Base-by-base conservation (phyloP, 2,329 filamentous ascomycete genomes). In the Hypomyces perniciosus region DNA sequence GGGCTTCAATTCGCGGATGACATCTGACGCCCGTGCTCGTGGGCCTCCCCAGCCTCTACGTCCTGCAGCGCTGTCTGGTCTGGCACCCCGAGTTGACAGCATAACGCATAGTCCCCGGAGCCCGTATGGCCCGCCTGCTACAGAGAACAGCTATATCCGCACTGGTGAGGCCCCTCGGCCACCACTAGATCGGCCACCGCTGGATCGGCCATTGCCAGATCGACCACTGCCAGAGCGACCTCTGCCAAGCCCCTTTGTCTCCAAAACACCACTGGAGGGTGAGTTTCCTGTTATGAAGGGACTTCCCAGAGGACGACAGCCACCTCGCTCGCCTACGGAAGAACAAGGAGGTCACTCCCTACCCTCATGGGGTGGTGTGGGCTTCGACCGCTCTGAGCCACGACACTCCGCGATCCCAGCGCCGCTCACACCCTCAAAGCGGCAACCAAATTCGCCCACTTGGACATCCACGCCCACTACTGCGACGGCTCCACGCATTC, bases 351-450 rank as follows among this genome's bases (percentile, higher is more conserved):
- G 46, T 48, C 38, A 61, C 45, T 44, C 55, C 4, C 53, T 59
- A 2, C 34, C 41, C 10, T 46, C 20, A n/a, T 43, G 43, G 34
- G 42, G 48, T 20, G 45, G 39, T n/a, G 40, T 52, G 34, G 47
- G 61, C 41, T 61, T 67, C 38, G 62, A 65, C 44, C 54, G 55
- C 2, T 54, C 55, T 1, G 57, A 64, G 27, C 59, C 61, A 1
- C 65, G 67, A 44, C 59, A 59, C 31, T 69, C 68, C 0, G 68
- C 68, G 12, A 60, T 71, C 29, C 65, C 66, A 0, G 59, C 66
- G 10, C 68, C 68, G 12, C 63, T 70, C 6, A 62, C 62, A 1
- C 65, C 66, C 4, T 56, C 42, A n/a, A 51, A 51, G 12, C 41
- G 40, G 8, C 12, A 37, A 6, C 28, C 43, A 8, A 56, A 45